Percentiles rank a stretch among this genome's conserved stretches.
Conservation (phyloP, 805 yeast genomes). For the Yarrowia sp. region DNA sequence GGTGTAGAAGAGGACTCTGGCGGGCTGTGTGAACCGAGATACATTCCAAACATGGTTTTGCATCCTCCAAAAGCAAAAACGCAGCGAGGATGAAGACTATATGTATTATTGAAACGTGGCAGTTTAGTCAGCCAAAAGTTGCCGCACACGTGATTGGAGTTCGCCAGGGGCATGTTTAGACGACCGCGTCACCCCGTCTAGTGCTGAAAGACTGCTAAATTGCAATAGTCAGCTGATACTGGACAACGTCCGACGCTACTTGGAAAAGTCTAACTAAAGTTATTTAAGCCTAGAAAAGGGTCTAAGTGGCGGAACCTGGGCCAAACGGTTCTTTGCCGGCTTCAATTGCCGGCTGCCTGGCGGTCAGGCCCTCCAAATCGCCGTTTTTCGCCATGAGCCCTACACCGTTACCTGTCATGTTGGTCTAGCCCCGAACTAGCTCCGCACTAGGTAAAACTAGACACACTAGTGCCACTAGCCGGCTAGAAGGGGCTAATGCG, state of each 20-base stretch:
- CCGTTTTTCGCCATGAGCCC: not conserved
- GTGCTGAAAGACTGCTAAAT: slow-evolving; percentile 1
- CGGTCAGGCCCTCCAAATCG: not conserved
- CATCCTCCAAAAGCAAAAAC: not conserved
- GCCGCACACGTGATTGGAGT: not conserved
- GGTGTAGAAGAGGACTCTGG: not conserved
- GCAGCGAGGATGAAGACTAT: not conserved
- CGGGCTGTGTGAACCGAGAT: not conserved
- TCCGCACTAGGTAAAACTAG: not conserved
- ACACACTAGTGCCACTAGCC: slow-evolving; percentile 7
- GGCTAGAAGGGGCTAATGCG: slow-evolving; percentile 29
- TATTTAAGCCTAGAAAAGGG: not conserved
- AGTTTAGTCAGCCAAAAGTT: not conserved
- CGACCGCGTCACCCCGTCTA: not conserved
- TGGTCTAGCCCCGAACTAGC: slow-evolving; percentile 14
- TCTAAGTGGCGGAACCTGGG: not conserved
- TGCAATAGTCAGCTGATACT: slow-evolving; percentile 10
- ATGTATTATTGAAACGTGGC: slow-evolving; percentile 11
- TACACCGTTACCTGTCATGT: slow-evolving; percentile 21
- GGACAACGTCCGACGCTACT: not conserved
- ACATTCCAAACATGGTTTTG: slow-evolving; percentile 7
- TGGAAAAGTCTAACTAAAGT: slow-evolving; percentile 6
- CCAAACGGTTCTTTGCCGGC: not conserved
- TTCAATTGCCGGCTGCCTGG: not conserved
- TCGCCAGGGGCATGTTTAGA: not conserved